phyloP scores from a whole-genome alignment of 805 yeast species.

The Starmerella stigmatis region DNA sequence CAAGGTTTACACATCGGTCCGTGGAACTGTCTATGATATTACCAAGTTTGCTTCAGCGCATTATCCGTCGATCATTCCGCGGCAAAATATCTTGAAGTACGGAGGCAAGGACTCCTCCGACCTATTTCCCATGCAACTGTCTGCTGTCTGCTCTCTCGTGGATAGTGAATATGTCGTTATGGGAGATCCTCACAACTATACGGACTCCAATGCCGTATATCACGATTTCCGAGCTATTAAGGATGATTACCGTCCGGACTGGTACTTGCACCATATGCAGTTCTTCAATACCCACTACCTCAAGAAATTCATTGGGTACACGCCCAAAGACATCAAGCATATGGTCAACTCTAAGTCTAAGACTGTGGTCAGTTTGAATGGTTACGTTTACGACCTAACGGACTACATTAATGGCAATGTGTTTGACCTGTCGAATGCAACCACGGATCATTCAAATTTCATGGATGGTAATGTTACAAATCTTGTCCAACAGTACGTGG shows the following conservation, averaged over 20 bases:
- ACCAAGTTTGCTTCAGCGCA: slow-evolving; percentile 33
- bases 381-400: slow-evolving; percentile 34
- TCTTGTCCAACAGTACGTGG: slow-evolving; percentile 31
- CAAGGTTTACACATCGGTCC: slow-evolving; percentile 31
- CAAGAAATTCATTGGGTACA: slow-evolving; percentile 33
- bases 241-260: slow-evolving; percentile 35
- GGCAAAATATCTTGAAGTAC: slow-evolving; percentile 29
- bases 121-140: slow-evolving; percentile 34
- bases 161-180: slow-evolving; percentile 25
- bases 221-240: slow-evolving; percentile 35
- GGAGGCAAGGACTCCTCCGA: slow-evolving; percentile 33
- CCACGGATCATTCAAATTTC: slow-evolving; percentile 27
- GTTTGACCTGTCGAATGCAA: slow-evolving; percentile 18
- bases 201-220: slow-evolving; percentile 33
- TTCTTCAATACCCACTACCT: slow-evolving; percentile 31
- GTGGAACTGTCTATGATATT: slow-evolving; percentile 35
- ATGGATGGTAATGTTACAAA: slow-evolving; percentile 28
- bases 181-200: slow-evolving; percentile 31
- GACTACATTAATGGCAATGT: slow-evolving; percentile 32
- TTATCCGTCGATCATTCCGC: slow-evolving; percentile 33
- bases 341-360: slow-evolving; percentile 23
- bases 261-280: slow-evolving; percentile 34
- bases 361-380: slow-evolving; percentile 30
- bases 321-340: slow-evolving; percentile 27
- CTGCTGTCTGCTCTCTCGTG: slow-evolving; percentile 33